Evolutionary conservation across 1,139 yeast genomes (phyloP).

Genomic region (Pneumocystis murina): DNA sequence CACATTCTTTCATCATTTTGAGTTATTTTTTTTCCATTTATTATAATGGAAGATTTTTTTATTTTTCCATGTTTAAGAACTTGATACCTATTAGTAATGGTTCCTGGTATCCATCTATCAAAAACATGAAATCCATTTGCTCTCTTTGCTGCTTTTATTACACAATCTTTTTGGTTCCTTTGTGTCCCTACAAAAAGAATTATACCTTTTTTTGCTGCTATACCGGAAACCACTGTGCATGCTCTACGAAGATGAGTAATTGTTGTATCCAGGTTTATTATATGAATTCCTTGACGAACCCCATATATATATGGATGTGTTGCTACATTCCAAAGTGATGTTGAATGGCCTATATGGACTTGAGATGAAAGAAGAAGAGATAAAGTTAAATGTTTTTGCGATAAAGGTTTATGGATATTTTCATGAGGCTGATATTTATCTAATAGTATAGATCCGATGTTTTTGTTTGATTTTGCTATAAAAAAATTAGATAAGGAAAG

Average conservation of each 20-base stretch:
- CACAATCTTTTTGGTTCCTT: constrained; percentile 57
- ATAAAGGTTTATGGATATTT: background rate
- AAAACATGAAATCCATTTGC: constrained; percentile 69
- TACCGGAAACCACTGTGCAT: constrained; percentile 60
- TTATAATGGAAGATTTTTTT: constrained; percentile 34
- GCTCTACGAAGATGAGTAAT: constrained; percentile 63
- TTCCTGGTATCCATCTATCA: constrained; percentile 88
- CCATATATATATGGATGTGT: constrained; percentile 61
- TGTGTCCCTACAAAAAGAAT: constrained; percentile 75
- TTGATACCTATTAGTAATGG: constrained; percentile 70
- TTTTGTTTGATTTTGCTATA: background rate
- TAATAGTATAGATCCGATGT: background rate
- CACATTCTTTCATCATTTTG: constrained; percentile 11
- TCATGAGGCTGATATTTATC: background rate
- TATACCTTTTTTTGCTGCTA: constrained; percentile 72
- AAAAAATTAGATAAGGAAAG: background rate
- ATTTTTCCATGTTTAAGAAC: constrained; percentile 46
- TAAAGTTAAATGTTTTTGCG: constrained; percentile 26
- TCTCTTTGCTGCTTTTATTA: constrained; percentile 67
- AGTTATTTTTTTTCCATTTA: constrained; percentile 11
- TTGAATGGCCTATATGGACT: constrained; percentile 85
- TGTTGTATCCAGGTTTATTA: constrained; percentile 80
- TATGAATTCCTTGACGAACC: constrained; percentile 71
- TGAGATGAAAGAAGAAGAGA: constrained; percentile 76
- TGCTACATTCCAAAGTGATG: constrained; percentile 55